phyloP scores from a whole-genome alignment of 2,329 filamentous ascomycete genomes.

The Colletotrichum lupini region DNA sequence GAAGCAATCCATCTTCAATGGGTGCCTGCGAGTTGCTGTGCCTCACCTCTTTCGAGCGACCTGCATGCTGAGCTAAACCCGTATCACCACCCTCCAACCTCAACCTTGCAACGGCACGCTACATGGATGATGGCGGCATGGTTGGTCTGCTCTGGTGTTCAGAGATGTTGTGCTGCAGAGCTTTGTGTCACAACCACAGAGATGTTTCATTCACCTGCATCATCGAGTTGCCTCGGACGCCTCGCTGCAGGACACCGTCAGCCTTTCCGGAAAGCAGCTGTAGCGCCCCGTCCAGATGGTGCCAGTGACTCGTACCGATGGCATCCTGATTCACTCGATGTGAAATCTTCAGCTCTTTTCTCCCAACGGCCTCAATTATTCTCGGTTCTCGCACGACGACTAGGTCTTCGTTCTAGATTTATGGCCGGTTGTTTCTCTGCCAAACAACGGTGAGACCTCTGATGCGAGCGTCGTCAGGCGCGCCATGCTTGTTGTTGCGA shows the following conservation, averaged over 20 bases:
- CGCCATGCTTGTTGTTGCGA: not conserved
- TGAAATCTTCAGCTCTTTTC: conserved; percentile 29
- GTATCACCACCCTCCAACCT: conserved; percentile 21
- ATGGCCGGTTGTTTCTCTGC: conserved; percentile 6
- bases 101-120: conserved; percentile 28
- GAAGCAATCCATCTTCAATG: conserved; percentile 6
- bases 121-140: conserved; percentile 17
- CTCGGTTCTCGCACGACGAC: not conserved
- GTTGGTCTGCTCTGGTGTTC: conserved; percentile 19
- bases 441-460: conserved; percentile 27
- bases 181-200: conserved; percentile 24
- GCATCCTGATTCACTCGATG: conserved; percentile 27
- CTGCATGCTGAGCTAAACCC: conserved; percentile 33
- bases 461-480: conserved; percentile 6
- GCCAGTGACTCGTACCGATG: conserved; percentile 22
- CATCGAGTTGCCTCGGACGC: conserved; percentile 33
- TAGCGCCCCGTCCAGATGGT: conserved; percentile 32
- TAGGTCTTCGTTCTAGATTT: not conserved
- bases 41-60: conserved; percentile 29
- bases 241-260: conserved; percentile 25
- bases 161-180: conserved; percentile 27
- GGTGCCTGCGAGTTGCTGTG: conserved; percentile 20
- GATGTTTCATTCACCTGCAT: conserved; percentile 34
- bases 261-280: conserved; percentile 33
- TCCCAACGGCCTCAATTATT: not conserved